Evolutionary conservation across 140 eudicot genomes (phyloP), one percentile per base, ranked within the genome.

Genomic region (Stevia rebaudiana): DNA sequence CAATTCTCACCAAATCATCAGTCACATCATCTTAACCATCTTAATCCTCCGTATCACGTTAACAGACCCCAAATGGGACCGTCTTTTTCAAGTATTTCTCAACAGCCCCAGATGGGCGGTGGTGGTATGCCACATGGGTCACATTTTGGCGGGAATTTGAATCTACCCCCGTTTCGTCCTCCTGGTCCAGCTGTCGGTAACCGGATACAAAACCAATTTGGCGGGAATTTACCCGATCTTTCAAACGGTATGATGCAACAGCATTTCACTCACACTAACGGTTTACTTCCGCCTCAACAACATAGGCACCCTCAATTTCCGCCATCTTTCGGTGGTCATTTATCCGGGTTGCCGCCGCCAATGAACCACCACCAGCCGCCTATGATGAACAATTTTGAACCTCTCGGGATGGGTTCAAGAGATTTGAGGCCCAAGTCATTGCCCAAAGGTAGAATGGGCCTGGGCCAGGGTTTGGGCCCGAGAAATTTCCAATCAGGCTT

Each of bases 281-380:
- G 91, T 12, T 33, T 87, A 40, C 49, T 77, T 67, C 85, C 87
- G 43, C 19, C 71, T 0, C 88, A 83, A 65, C 94, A 80, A 74
- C 76, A 69, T 28, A 72, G 97, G 69, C 92, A 81, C 52, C 82
- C 75, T 63, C 89, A 78, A 4, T 77, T 76, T 68, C 92, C 72
- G 49, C 86, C 82, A 4, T 47, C 87, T 3, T 72, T 74, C 19
- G 80, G 86, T 23, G 80, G 86, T 15, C 95, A 76, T 75, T 35
- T 74, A 57, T 55, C 86, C 10, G 87, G 94, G 39, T 8, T 86
- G 79, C 95, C 82, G 72, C 63, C 94, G 24, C 61, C 72, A 5
- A 65, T 76, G 52, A 84, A 78, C 74, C 80, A 65, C 55, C 90
- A 65, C 55, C 90, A 76, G 17, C 86, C 96, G 30, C 85, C 92